Evolutionary conservation across 768 basidiomycete species (phyloP).

Genomic region (Termitomyces sp.): DNA sequence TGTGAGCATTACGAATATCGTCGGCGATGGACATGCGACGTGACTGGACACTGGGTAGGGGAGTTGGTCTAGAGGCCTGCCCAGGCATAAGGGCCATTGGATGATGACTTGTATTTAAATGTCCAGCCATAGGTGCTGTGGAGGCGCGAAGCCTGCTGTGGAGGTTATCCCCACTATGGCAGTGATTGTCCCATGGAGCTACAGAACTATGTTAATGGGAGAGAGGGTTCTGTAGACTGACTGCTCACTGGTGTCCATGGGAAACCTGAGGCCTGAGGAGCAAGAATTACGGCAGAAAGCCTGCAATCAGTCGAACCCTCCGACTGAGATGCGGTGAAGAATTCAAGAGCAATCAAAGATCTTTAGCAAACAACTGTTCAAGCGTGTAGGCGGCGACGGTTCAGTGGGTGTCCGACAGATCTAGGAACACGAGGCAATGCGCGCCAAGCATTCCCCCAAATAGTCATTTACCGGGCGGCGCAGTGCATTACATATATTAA

Average conservation of each 20-base stretch:
- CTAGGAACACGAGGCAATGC: background rate
- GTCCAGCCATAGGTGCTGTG: conserved; percentile 16
- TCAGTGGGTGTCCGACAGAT: background rate
- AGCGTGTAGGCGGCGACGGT: background rate
- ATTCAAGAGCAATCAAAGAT: background rate
- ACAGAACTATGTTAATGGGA: background rate
- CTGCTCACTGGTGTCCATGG: conserved; percentile 11
- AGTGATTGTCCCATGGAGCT: conserved; percentile 14
- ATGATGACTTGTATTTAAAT: conserved; percentile 14
- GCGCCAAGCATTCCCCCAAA: background rate
- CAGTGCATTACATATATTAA: conserved; percentile 10
- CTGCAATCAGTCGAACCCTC: background rate
- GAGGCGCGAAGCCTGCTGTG: conserved; percentile 13
- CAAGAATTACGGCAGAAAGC: background rate
- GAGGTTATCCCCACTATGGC: background rate
- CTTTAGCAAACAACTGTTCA: background rate
- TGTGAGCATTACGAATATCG: conserved; percentile 12
- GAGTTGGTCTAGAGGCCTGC: conserved; percentile 14
- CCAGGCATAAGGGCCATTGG: conserved; percentile 17
- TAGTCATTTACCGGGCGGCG: too few species aligned
- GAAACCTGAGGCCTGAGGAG: background rate
- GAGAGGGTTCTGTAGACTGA: background rate
- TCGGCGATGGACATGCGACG: conserved; percentile 13
- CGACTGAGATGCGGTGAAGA: too few species aligned
- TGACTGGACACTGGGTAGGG: conserved; percentile 17